phyloP scores from a whole-genome alignment of 306 rosid genomes.

The Casuarina cunninghamiana region DNA sequence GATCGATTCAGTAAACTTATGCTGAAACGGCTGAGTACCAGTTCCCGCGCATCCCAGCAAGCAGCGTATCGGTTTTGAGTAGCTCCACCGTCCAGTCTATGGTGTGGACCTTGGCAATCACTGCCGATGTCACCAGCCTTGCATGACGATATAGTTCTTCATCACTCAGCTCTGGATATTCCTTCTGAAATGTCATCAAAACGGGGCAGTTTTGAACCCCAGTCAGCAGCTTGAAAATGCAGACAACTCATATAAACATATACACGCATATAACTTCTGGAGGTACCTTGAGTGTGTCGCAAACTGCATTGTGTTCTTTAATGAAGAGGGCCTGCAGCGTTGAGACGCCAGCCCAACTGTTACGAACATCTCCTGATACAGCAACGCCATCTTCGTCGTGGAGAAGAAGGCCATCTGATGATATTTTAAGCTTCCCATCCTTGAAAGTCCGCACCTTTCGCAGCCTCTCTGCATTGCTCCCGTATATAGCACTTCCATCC shows the following conservation, averaged over 20 bases:
- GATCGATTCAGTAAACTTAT: not conserved
- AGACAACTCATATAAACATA: not conserved
- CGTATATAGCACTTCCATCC: conserved; percentile 66
- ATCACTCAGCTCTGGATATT: conserved; percentile 37
- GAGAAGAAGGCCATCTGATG: conserved; percentile 40
- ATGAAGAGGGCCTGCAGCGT: conserved; percentile 53
- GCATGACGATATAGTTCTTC: conserved; percentile 57
- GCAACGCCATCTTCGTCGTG: conserved; percentile 50
- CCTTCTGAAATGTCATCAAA: conserved; percentile 16
- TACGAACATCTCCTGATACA: conserved; percentile 53
- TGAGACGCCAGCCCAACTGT: conserved; percentile 69
- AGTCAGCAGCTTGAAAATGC: not conserved
- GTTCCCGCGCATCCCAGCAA: conserved; percentile 55
- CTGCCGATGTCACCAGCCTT: conserved; percentile 67
- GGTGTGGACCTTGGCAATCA: conserved; percentile 62
- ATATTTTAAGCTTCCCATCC: conserved; percentile 60
- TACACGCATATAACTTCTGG: too few relatives aligned
- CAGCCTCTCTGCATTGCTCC: conserved; percentile 43
- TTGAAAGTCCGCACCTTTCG: conserved; percentile 42
- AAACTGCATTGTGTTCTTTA: conserved; percentile 57
- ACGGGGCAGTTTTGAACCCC: not conserved
- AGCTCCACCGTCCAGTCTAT: conserved; percentile 76
- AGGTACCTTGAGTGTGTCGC: conserved; percentile 55
- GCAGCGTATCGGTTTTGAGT: conserved; percentile 58
- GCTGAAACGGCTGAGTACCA: conserved; percentile 32